Evolutionary conservation across 495 filamentous ascomycete species (phyloP).

Genomic region (Penicillium ucsense): DNA sequence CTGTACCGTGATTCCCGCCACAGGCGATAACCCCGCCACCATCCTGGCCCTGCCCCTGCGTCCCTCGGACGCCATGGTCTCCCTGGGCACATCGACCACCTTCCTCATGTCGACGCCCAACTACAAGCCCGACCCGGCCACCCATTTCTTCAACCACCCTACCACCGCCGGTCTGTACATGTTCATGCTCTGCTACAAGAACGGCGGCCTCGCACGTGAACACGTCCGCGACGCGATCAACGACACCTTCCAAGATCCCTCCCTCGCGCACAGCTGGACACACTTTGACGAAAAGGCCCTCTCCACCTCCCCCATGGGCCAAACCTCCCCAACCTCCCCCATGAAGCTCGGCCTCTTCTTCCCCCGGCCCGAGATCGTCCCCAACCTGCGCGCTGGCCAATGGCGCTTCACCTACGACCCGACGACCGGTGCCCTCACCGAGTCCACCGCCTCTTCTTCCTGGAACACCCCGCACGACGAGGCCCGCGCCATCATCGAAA

Average conservation of each 20-base stretch:
- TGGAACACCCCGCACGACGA: slow-evolving; percentile 55
- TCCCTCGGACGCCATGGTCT: slow-evolving; percentile 84
- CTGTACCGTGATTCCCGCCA: slow-evolving; percentile 75
- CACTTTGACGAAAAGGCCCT: slow-evolving; percentile 62
- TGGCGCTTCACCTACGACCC: slow-evolving; percentile 69
- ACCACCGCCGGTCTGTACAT: slow-evolving; percentile 75
- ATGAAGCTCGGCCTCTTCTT: slow-evolving; percentile 89
- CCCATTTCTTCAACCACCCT: slow-evolving; percentile 86
- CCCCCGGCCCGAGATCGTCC: slow-evolving; percentile 90
- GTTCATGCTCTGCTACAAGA: slow-evolving; percentile 99
- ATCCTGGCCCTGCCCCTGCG: slow-evolving; percentile 83
- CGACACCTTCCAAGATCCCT: slow-evolving; percentile 25
- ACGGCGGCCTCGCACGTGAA: slow-evolving; percentile 88
- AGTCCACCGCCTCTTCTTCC: slow-evolving; percentile 21
- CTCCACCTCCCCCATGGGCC: slow-evolving; percentile 57
- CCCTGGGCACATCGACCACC: slow-evolving; percentile 88
- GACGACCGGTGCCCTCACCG: slow-evolving; percentile 28
- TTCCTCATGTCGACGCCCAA: slow-evolving; percentile 91
- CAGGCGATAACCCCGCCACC: slow-evolving; percentile 92
- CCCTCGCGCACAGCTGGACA: slow-evolving; percentile 51
- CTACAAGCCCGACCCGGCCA: slow-evolving; percentile 78
- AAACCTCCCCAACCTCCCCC: slow-evolving; percentile 37
- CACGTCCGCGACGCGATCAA: slow-evolving; percentile 67
- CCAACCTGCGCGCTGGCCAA: slow-evolving; percentile 71
- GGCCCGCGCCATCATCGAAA: slow-evolving; percentile 84